Evolutionary conservation across 164 flowering plant genomes (phyloP).

Genomic region (Liriodendron chinense): DNA sequence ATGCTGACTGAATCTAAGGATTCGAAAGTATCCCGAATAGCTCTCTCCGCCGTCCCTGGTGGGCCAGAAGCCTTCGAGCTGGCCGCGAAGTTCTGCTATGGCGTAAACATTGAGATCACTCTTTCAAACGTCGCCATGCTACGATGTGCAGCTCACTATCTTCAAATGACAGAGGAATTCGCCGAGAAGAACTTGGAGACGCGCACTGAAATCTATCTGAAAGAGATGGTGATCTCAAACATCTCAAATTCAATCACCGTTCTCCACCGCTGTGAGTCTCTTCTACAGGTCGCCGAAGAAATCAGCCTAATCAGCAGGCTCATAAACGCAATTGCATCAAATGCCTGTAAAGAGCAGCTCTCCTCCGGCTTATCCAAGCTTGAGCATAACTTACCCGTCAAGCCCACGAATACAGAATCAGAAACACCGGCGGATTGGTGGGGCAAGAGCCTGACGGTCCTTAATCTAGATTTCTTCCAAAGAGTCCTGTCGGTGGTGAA

Average conservation of each 20-base stretch:
- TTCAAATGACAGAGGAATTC: constrained; percentile 90
- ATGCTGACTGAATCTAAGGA: constrained; percentile 70
- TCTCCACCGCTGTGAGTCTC: constrained; percentile 68
- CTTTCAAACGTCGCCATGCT: constrained; percentile 73
- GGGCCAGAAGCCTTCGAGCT: constrained; percentile 88
- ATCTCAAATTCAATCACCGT: constrained; percentile 76
- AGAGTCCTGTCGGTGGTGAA: constrained; percentile 74
- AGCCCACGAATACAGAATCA: constrained; percentile 38
- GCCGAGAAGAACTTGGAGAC: constrained; percentile 75
- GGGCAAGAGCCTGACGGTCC: constrained; percentile 69
- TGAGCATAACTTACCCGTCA: constrained; percentile 55
- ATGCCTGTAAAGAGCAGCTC: constrained; percentile 93
- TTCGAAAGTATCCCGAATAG: constrained; percentile 51
- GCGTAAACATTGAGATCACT: constrained; percentile 67
- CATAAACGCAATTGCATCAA: constrained; percentile 67
- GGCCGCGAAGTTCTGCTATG: constrained; percentile 95
- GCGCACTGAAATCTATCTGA: constrained; percentile 57
- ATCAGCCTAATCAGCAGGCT: constrained; percentile 54
- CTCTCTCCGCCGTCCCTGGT: constrained; percentile 63
- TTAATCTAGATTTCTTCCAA: constrained; percentile 83
- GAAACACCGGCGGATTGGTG: constrained; percentile 87
- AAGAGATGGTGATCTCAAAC: constrained; percentile 61
- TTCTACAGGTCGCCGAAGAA: constrained; percentile 80
- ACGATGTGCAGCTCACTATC: constrained; percentile 62
- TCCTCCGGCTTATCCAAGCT: constrained; percentile 74